Evolutionary conservation across 768 basidiomycete species (phyloP).

Genomic region (Phylloporus scabripes): DNA sequence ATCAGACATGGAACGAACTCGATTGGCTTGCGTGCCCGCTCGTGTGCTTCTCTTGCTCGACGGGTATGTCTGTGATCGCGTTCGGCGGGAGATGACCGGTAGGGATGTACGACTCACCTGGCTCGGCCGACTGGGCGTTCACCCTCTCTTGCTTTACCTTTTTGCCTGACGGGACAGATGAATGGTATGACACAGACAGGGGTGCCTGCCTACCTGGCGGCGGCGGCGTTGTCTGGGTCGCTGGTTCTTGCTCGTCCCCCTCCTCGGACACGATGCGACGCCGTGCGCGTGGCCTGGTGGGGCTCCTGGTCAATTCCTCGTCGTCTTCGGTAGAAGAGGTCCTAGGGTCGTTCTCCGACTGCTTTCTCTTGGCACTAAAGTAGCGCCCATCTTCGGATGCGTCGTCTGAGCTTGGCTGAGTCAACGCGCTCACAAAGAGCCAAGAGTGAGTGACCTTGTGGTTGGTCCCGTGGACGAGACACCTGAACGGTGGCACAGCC

Average conservation of each 20-base stretch:
- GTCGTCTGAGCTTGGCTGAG: background rate
- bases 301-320: background rate
- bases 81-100: background rate
- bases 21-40: background rate
- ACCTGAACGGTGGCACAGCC: slow-evolving; percentile 21
- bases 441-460: slow-evolving; percentile 2
- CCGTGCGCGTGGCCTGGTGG: slow-evolving; percentile 2
- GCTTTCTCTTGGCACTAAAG: background rate
- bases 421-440: background rate
- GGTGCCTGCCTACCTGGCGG: slow-evolving; percentile 1
- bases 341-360: background rate
- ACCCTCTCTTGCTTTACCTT: slow-evolving; percentile 4
- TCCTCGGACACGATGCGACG: slow-evolving; percentile 8
- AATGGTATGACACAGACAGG: background rate
- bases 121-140: background rate
- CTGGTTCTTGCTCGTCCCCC: slow-evolving; percentile 4
- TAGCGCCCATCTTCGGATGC: background rate
- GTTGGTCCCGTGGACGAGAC: background rate
- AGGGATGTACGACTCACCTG: slow-evolving; percentile 4
- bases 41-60: slow-evolving; percentile 17
- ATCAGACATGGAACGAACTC: slow-evolving; percentile 8
- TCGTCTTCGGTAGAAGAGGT: background rate
- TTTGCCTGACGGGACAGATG: background rate
- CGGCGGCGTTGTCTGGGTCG: slow-evolving; percentile 1
- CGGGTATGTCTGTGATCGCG: slow-evolving; percentile 10